Evolutionary conservation across 768 basidiomycete genomes (phyloP), one percentile per base, ranked within the genome.

Genomic region (Boletus subparvulus): DNA sequence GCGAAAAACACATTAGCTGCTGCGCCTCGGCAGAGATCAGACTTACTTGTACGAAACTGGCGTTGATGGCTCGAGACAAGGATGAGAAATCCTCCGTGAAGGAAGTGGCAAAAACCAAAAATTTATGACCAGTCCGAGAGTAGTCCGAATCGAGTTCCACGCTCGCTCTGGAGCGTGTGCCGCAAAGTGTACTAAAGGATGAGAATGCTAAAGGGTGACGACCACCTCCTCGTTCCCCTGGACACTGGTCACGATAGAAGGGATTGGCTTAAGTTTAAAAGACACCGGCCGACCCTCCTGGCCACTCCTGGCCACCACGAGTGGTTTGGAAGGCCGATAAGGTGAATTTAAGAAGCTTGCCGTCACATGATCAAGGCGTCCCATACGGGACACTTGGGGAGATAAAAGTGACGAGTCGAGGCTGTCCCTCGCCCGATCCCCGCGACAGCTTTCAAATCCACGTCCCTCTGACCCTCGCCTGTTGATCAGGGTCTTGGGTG

Each of bases 371-470:
- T 16, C 58, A 60, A 59, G 59, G 66, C 66, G 41, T 50, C 57
- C 60, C 39, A 17, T 21, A 6, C 8, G 39, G 56, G 53, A 60
- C 61, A 36, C 66, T 40, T 14, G 49, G 66, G 55, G 55, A 42
- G 66, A 67, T 51, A 47, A 55, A 55, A 7, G 54, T 24, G 43
- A 14, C 6, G 26, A 28, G 17, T 32, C 50, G n/a, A 32, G 35
- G 50, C 13, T 1, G 30, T 47, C 40, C 13, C 36, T 50, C 71
- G 74, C 78, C 81, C 77, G 64, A 73, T 80, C 80, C 74, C 80
- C 77, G 73, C 79, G 71, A 75, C 80, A 76, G 77, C 14, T 83
- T 79, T 78, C 79, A 83, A 82, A 74, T 51, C 30, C 37, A 42
- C 35, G 32, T 8, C 59, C 24, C 50, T 32, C 45, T 11, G 8